Evolutionary conservation across 2,329 filamentous ascomycete species (phyloP), one percentile per base, ranked within the genome.

Genomic region (Xylariaceae sp.): DNA sequence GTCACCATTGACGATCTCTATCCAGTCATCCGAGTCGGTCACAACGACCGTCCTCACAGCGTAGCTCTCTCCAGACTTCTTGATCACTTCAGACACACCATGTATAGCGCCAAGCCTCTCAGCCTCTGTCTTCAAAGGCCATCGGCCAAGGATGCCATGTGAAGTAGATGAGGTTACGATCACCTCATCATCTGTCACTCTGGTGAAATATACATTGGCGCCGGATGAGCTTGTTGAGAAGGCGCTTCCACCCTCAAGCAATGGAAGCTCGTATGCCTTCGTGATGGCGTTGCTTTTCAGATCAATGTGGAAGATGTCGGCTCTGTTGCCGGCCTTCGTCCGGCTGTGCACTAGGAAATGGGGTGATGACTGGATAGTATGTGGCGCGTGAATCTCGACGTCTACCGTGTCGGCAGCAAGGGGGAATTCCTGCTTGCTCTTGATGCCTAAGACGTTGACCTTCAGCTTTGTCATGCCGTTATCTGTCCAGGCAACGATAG

Each of bases 321-420:
- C 94, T 79, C 90, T 91, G 70, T 93, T 90, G 16, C 86, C 86
- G 2, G 78, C 78, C 31, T 79, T 79, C 0, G 91, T 91, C 66
- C 87, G 82, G 66, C 86, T 92, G 65, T 96, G 90, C 4, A 96
- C 89, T 28, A 97, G 78, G 76, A 97, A 96, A 76, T 96, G 92
- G 33, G 91, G 81, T 41, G 87, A 80, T 3, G 90, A 88, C 68
- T 90, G 89, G 26, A 86, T 76, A 53, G 88, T 80, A 63, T 87
- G 86, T 14, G 92, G 89, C 1, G 90, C 90, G 69, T 96, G 91
- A 19, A 96, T 79, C 53, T 87, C 80, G 48, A 90, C 79, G 3
- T 74, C 72, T 14, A 77, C 71, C 3, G 82, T 78, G 16, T 78
- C 78, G 5, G 76, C 68, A 17, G 78, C 72, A 23, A 87, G 74